Evolutionary conservation across 768 basidiomycete species (phyloP).

Genomic region (Suillus paluster): DNA sequence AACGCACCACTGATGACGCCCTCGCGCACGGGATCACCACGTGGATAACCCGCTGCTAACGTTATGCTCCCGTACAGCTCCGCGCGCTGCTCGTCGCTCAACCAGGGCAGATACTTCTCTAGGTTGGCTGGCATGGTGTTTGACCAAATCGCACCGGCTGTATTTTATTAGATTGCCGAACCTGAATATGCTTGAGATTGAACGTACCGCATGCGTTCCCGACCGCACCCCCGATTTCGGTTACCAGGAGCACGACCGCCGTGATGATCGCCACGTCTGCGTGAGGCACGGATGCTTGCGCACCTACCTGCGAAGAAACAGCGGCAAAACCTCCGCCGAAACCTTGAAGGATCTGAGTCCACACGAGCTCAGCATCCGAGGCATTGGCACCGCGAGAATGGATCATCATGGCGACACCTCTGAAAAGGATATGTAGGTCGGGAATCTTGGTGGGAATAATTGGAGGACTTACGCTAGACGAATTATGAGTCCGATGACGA

Average conservation of each 20-base stretch:
- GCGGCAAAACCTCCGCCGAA: slow-evolving; percentile 75
- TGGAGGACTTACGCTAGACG: slow-evolving; percentile 48
- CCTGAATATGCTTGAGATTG: neutral
- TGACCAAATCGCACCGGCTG: slow-evolving; percentile 70
- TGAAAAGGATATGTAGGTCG: slow-evolving; percentile 19
- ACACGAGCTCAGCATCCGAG: slow-evolving; percentile 58
- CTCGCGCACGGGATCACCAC: slow-evolving; percentile 61
- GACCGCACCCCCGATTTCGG: slow-evolving; percentile 70
- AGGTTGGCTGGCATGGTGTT: slow-evolving; percentile 69
- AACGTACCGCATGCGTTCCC: slow-evolving; percentile 62
- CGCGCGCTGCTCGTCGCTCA: slow-evolving; percentile 46
- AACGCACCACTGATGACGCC: slow-evolving; percentile 60
- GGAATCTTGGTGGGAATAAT: neutral
- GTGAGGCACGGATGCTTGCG: slow-evolving; percentile 70
- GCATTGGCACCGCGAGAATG: slow-evolving; percentile 66
- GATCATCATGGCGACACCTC: slow-evolving; percentile 72
- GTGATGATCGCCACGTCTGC: slow-evolving; percentile 69
- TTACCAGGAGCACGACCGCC: slow-evolving; percentile 66
- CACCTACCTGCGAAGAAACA: slow-evolving; percentile 57
- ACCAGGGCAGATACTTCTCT: slow-evolving; percentile 53
- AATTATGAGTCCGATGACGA: slow-evolving; percentile 61
- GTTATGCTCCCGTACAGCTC: slow-evolving; percentile 61
- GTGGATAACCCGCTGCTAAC: slow-evolving; percentile 49
- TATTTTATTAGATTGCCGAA: neutral
- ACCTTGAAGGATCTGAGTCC: slow-evolving; percentile 74